A percentile compares a stretch with the other conserved stretches of the same genome.
These are phyloP conservation scores for Parascedosporium putredinis DNA, from an alignment of 2,329 filamentous ascomycete genomes.

Conservation along the genomic window DNA sequence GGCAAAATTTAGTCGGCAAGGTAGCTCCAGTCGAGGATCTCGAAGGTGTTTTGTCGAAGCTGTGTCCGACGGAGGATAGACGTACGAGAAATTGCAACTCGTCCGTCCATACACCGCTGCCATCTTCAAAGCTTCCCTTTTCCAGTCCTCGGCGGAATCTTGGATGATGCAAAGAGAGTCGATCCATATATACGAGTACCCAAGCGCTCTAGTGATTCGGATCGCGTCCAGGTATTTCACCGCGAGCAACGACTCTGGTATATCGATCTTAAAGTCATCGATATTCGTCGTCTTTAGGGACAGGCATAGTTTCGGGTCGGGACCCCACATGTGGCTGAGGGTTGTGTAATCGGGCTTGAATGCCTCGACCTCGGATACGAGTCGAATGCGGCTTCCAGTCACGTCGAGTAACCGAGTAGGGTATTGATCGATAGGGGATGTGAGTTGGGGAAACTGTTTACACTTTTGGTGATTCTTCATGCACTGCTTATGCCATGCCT, in stretches of 20 bases:
- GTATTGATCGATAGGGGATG: too few relatives aligned
- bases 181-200: background rate
- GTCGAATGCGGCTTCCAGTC: too few relatives aligned
- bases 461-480: too few relatives aligned
- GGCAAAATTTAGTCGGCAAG: background rate
- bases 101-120: background rate
- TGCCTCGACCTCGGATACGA: too few relatives aligned
- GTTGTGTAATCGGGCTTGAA: background rate
- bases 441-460: too few relatives aligned
- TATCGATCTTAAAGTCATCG: background rate
- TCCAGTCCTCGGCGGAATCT: background rate
- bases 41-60: background rate
- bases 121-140: background rate
- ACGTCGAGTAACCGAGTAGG: too few relatives aligned
- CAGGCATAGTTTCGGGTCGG: background rate
- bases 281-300: background rate
- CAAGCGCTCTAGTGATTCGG: background rate
- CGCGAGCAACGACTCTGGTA: background rate
- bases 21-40: background rate
- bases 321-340: background rate
- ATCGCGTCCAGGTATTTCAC: background rate
- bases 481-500: too few relatives aligned
- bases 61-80: background rate
- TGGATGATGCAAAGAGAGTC: background rate
- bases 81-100: background rate